Base-by-base conservation (phyloP, 768 basidiomycete genomes). In the Kwoniella sp. region DNA sequence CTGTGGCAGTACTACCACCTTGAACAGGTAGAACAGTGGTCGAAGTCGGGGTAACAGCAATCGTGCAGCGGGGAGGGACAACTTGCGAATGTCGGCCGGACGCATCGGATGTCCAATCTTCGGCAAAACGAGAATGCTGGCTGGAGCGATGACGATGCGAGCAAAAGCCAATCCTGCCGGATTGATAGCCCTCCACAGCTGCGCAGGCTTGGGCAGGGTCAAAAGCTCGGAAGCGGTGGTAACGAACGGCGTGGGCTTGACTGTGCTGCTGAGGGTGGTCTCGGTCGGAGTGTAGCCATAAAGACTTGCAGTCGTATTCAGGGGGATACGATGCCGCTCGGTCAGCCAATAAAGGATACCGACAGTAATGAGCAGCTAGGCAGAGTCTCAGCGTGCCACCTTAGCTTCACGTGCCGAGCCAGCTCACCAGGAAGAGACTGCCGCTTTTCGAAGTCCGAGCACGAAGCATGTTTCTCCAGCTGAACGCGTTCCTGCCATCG, bases 1-100 rank as follows among this genome's bases (percentile, higher is more conserved):
- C 67, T 95, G 92, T 0, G 93, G 93, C 0, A 91, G 73, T 2
- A 89, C 77, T 71, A 96, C 82, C 56, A 92, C 86, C 73, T 87
- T 88, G 62, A 85, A 59, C 22, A 88, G 72, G 84, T 88, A 88
- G n/a, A 83, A 71, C 7, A 86, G 59, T 11, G 83, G 78, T 46
- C 81, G 80, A 39, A 68, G 57, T n/a, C 68, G 67, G 6, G 69
- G 73, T 6, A 69, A 49, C 6, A 65, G 45, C 7, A 60, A 57
- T 32, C 70, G 54, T 19, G 57, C 56, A 20, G 59, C 43, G 15
- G 64, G 59, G 10, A 63, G 36, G 5, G 59, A 45, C 14, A 73
- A 52, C 26, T 58, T 56, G n/a, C 67, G 63, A 5, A 74, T 51
- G 26, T 67, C 60, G 5, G 62, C 43, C 2, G 70, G 72, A 3